These are phyloP conservation scores for Cajanus cajan DNA, from an alignment of 306 rosid species.

Conservation along the genomic window DNA sequence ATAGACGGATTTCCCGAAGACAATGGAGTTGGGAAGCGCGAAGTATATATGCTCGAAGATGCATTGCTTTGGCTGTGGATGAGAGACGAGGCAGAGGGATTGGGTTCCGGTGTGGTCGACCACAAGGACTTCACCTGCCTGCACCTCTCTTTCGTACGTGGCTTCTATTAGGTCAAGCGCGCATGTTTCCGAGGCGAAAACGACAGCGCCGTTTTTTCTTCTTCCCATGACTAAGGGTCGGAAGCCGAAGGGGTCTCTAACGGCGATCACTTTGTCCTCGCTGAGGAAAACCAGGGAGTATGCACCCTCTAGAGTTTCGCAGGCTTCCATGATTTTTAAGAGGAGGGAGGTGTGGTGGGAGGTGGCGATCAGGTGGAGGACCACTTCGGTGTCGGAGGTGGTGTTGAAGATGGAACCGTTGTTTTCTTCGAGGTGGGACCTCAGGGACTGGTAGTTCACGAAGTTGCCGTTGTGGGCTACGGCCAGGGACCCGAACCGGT, in stretches of 20 bases:
- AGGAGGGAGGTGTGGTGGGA: constrained; percentile 73
- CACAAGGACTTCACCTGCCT: constrained; percentile 74
- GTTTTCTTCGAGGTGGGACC: constrained; percentile 60
- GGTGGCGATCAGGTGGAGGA: constrained; percentile 87
- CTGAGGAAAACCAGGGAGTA: constrained; percentile 76
- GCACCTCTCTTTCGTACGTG: constrained; percentile 72
- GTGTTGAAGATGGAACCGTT: constrained; percentile 81
- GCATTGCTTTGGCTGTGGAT: constrained; percentile 68
- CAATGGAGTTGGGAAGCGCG: constrained; percentile 65
- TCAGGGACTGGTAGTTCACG: constrained; percentile 65
- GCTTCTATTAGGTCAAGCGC: constrained; percentile 86
- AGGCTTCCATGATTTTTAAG: constrained; percentile 74
- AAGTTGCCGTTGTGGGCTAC: constrained; percentile 91
- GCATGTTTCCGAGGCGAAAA: constrained; percentile 83
- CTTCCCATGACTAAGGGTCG: constrained; percentile 85
- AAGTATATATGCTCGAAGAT: constrained; percentile 91
- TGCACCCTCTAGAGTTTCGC: constrained; percentile 80
- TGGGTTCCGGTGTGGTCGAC: constrained; percentile 64
- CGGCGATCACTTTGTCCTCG: constrained; percentile 81
- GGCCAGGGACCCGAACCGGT: constrained; percentile 82
- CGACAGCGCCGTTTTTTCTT: constrained; percentile 72
- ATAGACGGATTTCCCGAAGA: constrained; percentile 71
- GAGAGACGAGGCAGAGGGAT: constrained; percentile 72
- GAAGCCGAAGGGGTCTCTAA: constrained; percentile 72
- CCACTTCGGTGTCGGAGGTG: constrained; percentile 83